Conservation (phyloP, 1,139 yeast species). For the Kodamaea suecica region DNA sequence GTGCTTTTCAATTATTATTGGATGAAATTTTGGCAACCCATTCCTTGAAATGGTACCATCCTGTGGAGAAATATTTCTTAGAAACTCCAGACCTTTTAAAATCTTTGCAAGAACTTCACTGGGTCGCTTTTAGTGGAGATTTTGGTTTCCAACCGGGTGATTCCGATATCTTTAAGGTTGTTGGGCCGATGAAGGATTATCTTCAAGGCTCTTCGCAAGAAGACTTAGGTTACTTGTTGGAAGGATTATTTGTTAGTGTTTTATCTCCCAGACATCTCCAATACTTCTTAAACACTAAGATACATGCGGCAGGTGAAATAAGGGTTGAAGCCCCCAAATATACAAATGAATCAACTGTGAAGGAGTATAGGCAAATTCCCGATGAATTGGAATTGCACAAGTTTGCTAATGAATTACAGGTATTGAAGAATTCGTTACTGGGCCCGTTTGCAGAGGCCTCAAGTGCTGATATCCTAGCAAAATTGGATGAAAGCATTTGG, state of each 20-base stretch:
- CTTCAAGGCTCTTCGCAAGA: background rate
- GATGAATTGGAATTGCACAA: constrained; percentile 22
- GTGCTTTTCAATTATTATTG: constrained; percentile 8
- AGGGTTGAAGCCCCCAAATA: no score
- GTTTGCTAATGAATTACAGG: constrained; percentile 15
- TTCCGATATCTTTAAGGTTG: background rate
- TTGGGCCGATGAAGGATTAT: background rate
- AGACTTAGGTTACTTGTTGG: background rate
- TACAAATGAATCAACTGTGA: background rate
- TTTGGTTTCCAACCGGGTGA: background rate
- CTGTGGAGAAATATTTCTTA: constrained; percentile 6
- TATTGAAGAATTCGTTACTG: constrained; percentile 14
- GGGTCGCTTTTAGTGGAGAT: background rate
- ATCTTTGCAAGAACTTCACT: background rate
- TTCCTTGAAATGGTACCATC: constrained; percentile 7
- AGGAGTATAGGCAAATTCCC: constrained; percentile 20
- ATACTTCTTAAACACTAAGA: background rate
- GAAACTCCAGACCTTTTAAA: background rate
- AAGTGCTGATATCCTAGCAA: constrained; percentile 14
- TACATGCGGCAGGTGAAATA: background rate
- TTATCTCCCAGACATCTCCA: constrained; percentile 1
- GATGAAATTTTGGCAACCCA: constrained; percentile 6
- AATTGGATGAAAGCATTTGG: constrained; percentile 14
- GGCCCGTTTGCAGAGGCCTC: constrained; percentile 11
- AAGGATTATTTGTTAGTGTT: background rate